These are phyloP conservation scores for Cytospora paraplurivora DNA, from an alignment of 2,329 filamentous ascomycete genomes.

Conservation along the genomic window DNA sequence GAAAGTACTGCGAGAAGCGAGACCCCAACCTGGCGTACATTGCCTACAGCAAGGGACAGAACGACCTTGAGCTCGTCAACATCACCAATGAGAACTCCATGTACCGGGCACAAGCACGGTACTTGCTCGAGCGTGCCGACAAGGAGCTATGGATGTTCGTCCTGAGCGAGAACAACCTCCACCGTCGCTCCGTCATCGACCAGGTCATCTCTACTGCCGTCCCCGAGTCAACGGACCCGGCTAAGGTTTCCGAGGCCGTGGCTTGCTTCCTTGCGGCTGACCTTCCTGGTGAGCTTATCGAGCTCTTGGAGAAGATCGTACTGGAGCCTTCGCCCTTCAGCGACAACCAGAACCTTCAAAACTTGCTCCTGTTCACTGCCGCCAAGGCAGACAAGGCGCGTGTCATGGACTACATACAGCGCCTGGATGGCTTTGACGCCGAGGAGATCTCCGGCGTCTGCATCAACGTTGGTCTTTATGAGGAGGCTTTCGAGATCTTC, in stretches of 20 bases:
- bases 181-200: conserved; percentile 90
- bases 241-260: conserved; percentile 93
- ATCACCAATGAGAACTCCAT: conserved; percentile 99
- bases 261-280: conserved; percentile 90
- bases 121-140: conserved; percentile 88
- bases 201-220: conserved; percentile 96
- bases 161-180: conserved; percentile 91
- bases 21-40: conserved; percentile 96
- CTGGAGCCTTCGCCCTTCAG: conserved; percentile 99
- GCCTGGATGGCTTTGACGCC: conserved; percentile 83
- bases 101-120: conserved; percentile 97
- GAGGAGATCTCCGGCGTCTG: conserved; percentile 92
- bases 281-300: conserved; percentile 90
- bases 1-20: conserved; percentile 98
- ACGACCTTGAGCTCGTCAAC: conserved; percentile 93
- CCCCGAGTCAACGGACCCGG: conserved; percentile 86
- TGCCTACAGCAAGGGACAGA: conserved; percentile 94
- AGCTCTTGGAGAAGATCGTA: conserved; percentile 98
- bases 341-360: conserved; percentile 95
- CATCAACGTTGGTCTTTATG: conserved; percentile 90
- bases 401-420: conserved; percentile 95
- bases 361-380: conserved; percentile 92
- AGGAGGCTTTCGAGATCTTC: conserved; percentile 97
- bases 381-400: conserved; percentile 94
- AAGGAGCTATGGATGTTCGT: conserved; percentile 93